These are phyloP conservation scores for Somion occarium DNA, from an alignment of 1,284 basidiomycete genomes.

Conservation along the genomic window DNA sequence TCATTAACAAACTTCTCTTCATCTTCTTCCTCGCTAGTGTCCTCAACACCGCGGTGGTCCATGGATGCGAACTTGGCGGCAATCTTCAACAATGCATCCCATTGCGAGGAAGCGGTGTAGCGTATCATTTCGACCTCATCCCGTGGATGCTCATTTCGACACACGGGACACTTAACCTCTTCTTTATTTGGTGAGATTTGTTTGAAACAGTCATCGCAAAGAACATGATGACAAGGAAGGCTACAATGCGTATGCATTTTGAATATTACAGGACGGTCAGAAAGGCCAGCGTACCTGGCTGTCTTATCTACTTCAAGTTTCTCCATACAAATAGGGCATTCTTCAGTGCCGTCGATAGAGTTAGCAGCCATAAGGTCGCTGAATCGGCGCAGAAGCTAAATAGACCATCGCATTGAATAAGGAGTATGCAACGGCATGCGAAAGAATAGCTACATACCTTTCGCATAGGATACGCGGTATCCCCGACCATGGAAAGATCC, in stretches of 20 bases:
- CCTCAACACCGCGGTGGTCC: constrained; percentile 31
- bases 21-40: constrained; percentile 39
- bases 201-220: constrained; percentile 36
- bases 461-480: constrained; percentile 31
- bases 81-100: constrained; percentile 42
- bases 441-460: constrained; percentile 27
- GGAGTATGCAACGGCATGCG: not conserved
- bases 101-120: constrained; percentile 41
- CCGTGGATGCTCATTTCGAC: constrained; percentile 28
- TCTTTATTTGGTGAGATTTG: constrained; percentile 21
- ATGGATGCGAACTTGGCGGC: constrained; percentile 36
- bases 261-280: not conserved
- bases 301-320: constrained; percentile 31
- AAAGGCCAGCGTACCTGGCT: constrained; percentile 20
- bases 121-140: constrained; percentile 37
- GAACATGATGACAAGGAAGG: constrained; percentile 38
- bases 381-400: constrained; percentile 39
- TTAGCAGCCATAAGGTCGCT: constrained; percentile 35
- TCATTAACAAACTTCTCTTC: constrained; percentile 19
- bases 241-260: constrained; percentile 19
- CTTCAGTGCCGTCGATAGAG: constrained; percentile 38
- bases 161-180: constrained; percentile 37
- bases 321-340: constrained; percentile 42
- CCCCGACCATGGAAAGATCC: constrained; percentile 27
- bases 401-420: constrained; percentile 4